Base-by-base conservation (phyloP, 1,284 basidiomycete genomes). In the Papiliotrema flavescens region DNA sequence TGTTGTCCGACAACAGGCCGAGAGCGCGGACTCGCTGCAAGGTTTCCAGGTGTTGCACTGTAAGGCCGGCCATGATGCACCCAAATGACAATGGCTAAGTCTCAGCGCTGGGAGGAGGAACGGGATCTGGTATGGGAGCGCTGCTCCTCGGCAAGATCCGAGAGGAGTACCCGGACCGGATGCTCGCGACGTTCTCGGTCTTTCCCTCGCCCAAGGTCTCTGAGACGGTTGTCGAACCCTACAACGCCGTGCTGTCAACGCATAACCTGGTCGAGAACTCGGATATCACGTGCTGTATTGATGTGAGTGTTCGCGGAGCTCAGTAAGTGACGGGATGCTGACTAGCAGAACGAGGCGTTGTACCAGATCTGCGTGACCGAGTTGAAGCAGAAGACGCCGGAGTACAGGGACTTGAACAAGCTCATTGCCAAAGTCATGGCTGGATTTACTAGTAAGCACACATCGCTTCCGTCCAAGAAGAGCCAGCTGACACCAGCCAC, bases 401-500 rank as follows among this genome's bases (percentile, higher is more conserved):
- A 90, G 11, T 96, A 97, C 76, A 92, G 90, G 65, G 92, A 98
- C 76, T 86, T 98, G 60, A 98, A 98, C 84, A 89, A 94, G 76
- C 86, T 98, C 61, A 92, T 98, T 52, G 95, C 92, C 28, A 85
- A 91, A 65, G 96, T 98, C 76, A 98, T 98, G 96, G 93, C 90
- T 49, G 95, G 95, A 63, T 55, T 70, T 54, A 71, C 69, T 47
- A 69, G n/a, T n/a, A n/a, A n/a, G n/a, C n/a, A n/a, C n/a, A n/a
- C n/a, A n/a, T n/a, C n/a, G n/a, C n/a, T n/a, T n/a, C n/a, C n/a
- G n/a, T n/a, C n/a, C n/a, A n/a, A n/a, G n/a, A n/a, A n/a, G n/a
- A n/a, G n/a, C n/a, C n/a, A n/a, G n/a, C n/a, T n/a, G n/a, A n/a
- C n/a, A n/a, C n/a, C n/a, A n/a, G n/a, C 70, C 52, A 71, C 64